Conservation (phyloP, 192 early-diverging fungal genomes). For the Umbelopsis ramanniana region DNA sequence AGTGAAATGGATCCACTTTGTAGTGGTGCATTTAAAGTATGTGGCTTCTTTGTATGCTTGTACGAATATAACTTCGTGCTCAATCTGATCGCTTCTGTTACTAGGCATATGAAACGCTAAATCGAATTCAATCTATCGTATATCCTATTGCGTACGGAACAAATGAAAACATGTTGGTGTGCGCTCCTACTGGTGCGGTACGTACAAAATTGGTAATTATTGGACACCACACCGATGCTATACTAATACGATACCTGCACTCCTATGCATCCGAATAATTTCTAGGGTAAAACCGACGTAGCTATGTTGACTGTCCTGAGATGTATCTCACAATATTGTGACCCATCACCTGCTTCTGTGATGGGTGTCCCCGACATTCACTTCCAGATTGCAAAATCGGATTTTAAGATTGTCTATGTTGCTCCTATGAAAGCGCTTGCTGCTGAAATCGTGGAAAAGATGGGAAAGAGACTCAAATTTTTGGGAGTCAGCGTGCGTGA, state of each 20-base stretch:
- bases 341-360: conserved; percentile 73
- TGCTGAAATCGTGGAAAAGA: conserved; percentile 96
- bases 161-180: conserved; percentile 97
- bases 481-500: conserved; percentile 93
- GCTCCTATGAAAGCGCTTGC: conserved; percentile 99
- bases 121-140: conserved; percentile 89
- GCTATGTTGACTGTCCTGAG: conserved; percentile 96
- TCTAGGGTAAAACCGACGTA: conserved; percentile 92
- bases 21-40: conserved; percentile 53
- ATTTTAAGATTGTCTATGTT: conserved; percentile 99
- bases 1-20: conserved; percentile 76
- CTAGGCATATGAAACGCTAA: conserved; percentile 58
- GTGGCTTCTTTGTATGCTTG: neutral
- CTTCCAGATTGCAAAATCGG: conserved; percentile 68
- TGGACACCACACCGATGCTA: neutral
- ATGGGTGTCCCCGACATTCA: conserved; percentile 57
- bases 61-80: too few species aligned
- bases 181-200: conserved; percentile 93
- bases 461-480: conserved; percentile 69
- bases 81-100: neutral
- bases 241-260: neutral
- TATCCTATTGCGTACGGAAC: conserved; percentile 84
- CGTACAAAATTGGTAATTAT: neutral
- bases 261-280: neutral
- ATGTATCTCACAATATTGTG: conserved; percentile 81